Percentiles rank a stretch among this genome's conserved stretches.
These are phyloP conservation scores for Sphaerobolus stellatus DNA, from an alignment of 1,284 basidiomycete genomes.

Conservation along the genomic window DNA sequence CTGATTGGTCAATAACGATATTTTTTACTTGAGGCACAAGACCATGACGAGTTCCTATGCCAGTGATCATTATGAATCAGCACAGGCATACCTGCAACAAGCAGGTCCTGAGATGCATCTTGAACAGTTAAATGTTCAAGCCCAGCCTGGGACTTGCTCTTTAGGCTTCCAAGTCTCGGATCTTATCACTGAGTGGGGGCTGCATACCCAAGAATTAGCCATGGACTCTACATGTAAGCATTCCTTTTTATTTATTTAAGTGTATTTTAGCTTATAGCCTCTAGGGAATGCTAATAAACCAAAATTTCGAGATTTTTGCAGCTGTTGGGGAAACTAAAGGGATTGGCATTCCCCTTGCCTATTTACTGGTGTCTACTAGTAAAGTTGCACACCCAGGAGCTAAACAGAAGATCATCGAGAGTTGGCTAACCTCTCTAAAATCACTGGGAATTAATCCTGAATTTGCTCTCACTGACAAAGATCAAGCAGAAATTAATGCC, in stretches of 20 bases:
- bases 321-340: neutral
- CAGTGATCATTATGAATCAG: neutral
- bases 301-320: neutral
- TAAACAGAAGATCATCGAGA: constrained; percentile 16
- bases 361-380: neutral
- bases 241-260: neutral
- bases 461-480: constrained; percentile 22
- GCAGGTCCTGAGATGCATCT: neutral
- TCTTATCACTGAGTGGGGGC: neutral
- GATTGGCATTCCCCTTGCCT: neutral
- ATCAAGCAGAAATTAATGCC: constrained; percentile 22
- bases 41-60: too few relatives aligned
- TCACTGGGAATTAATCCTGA: constrained; percentile 15
- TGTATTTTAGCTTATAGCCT: neutral
- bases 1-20: too few relatives aligned
- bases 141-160: neutral
- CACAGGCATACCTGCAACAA: neutral
- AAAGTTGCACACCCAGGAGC: constrained; percentile 2
- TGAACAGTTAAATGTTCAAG: neutral
- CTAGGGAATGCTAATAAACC: neutral
- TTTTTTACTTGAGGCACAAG: too few relatives aligned
- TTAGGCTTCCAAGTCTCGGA: neutral
- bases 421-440: constrained; percentile 17
- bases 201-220: neutral
- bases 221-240: neutral